Evolutionary conservation across 2,329 filamentous ascomycete genomes (phyloP).

Genomic region (Shiraia bambusicola): DNA sequence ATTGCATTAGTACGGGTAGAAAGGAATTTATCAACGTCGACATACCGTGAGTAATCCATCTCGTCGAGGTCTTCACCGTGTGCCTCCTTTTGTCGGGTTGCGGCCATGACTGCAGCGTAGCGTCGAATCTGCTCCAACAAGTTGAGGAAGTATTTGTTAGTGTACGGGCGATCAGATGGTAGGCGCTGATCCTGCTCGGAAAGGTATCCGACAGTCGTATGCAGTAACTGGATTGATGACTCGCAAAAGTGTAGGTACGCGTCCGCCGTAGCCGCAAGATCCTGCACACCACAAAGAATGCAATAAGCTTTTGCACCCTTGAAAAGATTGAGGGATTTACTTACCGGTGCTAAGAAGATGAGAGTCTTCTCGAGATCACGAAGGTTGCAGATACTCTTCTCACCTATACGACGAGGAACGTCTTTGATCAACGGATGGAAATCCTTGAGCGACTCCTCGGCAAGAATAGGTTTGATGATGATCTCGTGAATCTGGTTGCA

Average conservation of each 20-base stretch:
- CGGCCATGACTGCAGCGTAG: conserved; percentile 82
- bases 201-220: conserved; percentile 83
- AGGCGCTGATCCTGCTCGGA: conserved; percentile 83
- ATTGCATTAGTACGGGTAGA: conserved; percentile 27
- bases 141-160: conserved; percentile 95
- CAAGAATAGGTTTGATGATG: conserved; percentile 73
- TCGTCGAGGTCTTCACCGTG: conserved; percentile 56
- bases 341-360: conserved; percentile 89
- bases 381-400: conserved; percentile 85
- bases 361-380: conserved; percentile 93
- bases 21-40: conserved; percentile 21
- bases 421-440: conserved; percentile 80
- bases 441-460: conserved; percentile 70
- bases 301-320: conserved; percentile 67
- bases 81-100: conserved; percentile 67
- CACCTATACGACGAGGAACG: conserved; percentile 75
- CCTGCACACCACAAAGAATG: conserved; percentile 66
- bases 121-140: conserved; percentile 89
- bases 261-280: conserved; percentile 65
- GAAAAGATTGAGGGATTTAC: conserved; percentile 59
- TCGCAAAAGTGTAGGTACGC: conserved; percentile 88
- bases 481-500: conserved; percentile 77
- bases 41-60: conserved; percentile 53
- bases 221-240: conserved; percentile 84
- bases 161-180: conserved; percentile 85